A percentile compares a stretch with the other conserved stretches of the same genome.
phyloP scores from a whole-genome alignment of 352 stramenopile species.

The Phytopythium mirpurense region DNA sequence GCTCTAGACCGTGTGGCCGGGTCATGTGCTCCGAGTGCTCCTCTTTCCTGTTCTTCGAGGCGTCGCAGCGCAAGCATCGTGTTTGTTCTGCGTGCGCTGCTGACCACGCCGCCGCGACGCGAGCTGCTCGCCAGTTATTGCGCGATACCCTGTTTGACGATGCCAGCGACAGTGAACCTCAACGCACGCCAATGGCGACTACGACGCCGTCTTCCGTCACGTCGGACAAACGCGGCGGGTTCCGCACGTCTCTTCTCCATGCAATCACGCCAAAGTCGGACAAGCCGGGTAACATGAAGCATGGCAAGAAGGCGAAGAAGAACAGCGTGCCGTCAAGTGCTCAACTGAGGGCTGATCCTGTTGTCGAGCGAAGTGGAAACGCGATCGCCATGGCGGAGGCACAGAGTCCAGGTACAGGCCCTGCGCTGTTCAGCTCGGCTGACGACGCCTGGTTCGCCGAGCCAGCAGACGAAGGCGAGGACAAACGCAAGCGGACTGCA shows the following conservation, averaged over 20 bases:
- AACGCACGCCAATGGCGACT: background rate
- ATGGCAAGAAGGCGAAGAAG: conserved; percentile 8
- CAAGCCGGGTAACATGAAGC: conserved; percentile 11
- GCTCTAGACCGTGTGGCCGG: conserved; percentile 41
- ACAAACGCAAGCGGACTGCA: background rate
- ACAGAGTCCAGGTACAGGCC: conserved; percentile 1
- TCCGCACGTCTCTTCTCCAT: conserved; percentile 9
- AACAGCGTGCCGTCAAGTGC: background rate
- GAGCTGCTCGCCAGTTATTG: conserved; percentile 1
- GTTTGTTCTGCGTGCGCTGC: conserved; percentile 47
- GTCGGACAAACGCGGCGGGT: conserved; percentile 1
- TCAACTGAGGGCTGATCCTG: background rate
- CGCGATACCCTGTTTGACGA: conserved; percentile 5
- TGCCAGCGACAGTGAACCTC: conserved; percentile 8
- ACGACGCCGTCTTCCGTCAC: conserved; percentile 9
- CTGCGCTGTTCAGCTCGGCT: conserved; percentile 36
- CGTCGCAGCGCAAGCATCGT: conserved; percentile 57
- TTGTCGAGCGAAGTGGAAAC: background rate
- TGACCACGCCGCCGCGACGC: conserved; percentile 13
- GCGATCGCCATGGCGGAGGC: background rate
- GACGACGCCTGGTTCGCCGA: conserved; percentile 70
- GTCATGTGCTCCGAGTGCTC: conserved; percentile 80
- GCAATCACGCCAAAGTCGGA: conserved; percentile 7
- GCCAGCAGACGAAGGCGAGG: background rate
- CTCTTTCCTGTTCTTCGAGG: conserved; percentile 52